Evolutionary conservation across 2,329 filamentous ascomycete genomes (phyloP).

Genomic region (Sordariomycetes sp.): DNA sequence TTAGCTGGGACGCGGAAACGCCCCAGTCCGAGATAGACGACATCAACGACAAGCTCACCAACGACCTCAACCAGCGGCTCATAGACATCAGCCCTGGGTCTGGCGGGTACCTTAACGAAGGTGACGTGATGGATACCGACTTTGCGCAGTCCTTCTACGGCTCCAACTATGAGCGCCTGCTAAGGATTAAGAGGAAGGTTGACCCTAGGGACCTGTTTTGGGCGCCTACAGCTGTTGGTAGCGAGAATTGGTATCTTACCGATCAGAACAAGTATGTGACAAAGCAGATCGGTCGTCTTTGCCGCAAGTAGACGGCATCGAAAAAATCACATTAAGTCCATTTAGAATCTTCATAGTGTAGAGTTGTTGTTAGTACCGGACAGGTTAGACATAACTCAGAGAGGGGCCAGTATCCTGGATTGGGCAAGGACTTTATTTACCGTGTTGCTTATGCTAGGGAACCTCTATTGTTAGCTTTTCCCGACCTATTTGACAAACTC

Average conservation of each 20-base stretch:
- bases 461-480: neutral
- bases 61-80: constrained; percentile 16
- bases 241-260: constrained; percentile 25
- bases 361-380: neutral
- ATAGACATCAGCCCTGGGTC: constrained; percentile 24
- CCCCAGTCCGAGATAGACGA: constrained; percentile 8
- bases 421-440: neutral
- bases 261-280: constrained; percentile 14
- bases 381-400: neutral
- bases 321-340: neutral
- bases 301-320: constrained; percentile 9
- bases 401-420: neutral
- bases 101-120: constrained; percentile 37
- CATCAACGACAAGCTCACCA: constrained; percentile 15
- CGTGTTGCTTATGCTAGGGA: neutral
- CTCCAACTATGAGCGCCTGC: constrained; percentile 24
- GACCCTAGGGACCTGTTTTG: constrained; percentile 33
- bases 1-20: constrained; percentile 4
- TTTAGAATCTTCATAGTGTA: neutral
- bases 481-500: neutral
- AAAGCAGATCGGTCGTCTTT: constrained; percentile 24
- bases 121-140: constrained; percentile 26
- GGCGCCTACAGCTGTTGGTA: constrained; percentile 33
- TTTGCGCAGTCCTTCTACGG: constrained; percentile 33
- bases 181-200: constrained; percentile 33